Evolutionary conservation across 441 rosid genomes (phyloP).

Genomic region (Mallotus repandus): DNA sequence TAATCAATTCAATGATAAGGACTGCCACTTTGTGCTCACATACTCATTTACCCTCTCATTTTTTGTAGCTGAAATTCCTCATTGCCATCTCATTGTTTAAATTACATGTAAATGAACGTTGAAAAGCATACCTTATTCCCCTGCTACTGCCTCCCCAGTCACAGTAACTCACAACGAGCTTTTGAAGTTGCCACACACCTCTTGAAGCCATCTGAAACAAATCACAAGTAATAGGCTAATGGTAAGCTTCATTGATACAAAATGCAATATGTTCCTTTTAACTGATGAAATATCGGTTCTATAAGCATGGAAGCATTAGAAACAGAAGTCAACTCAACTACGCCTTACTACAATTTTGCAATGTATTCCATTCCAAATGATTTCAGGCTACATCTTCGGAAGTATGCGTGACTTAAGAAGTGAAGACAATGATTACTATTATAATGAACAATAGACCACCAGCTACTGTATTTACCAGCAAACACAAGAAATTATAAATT

Average conservation of each 20-base stretch:
- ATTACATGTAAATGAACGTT: background rate
- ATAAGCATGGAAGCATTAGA: background rate
- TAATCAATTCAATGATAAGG: background rate
- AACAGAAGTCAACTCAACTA: too few relatives aligned
- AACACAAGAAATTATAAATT: too few relatives aligned
- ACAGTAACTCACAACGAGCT: conserved; percentile 73
- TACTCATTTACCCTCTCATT: background rate
- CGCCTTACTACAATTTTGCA: too few relatives aligned
- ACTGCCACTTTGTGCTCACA: background rate
- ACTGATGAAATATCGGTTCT: background rate
- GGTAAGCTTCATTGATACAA: background rate
- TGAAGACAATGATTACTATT: too few relatives aligned
- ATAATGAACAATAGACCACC: too few relatives aligned
- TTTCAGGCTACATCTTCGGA: too few relatives aligned
- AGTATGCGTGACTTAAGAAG: too few relatives aligned
- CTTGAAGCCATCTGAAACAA: conserved; percentile 58
- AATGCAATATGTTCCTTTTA: background rate
- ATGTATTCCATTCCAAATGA: too few relatives aligned
- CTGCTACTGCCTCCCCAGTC: conserved; percentile 96
- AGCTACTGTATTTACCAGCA: too few relatives aligned
- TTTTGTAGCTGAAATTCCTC: background rate
- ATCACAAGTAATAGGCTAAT: background rate
- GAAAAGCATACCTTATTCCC: conserved; percentile 63
- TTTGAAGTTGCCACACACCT: conserved; percentile 88
- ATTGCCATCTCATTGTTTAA: background rate